Evolutionary conservation across 2,329 filamentous ascomycete genomes (phyloP).

Genomic region (Xylariaceae sp.): DNA sequence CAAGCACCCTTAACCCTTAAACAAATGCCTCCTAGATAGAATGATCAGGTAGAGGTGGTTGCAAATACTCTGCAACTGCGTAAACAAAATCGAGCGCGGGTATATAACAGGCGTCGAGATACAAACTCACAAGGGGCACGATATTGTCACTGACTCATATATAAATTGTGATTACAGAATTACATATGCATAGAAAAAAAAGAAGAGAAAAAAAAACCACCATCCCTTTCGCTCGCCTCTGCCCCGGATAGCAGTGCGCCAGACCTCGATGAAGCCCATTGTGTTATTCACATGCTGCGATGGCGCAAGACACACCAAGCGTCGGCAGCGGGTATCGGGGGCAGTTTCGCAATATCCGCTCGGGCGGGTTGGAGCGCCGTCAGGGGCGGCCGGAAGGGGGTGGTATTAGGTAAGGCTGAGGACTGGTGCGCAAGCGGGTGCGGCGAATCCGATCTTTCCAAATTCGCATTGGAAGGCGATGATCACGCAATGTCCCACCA

Average conservation of each 20-base stretch:
- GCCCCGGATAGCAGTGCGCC: conserved; percentile 23
- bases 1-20: background rate
- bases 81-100: conserved; percentile 4
- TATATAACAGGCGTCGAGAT: conserved; percentile 7
- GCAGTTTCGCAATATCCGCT: conserved; percentile 10
- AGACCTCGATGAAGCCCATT: conserved; percentile 24
- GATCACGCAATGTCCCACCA: conserved; percentile 21
- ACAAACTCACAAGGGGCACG: background rate
- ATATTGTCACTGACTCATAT: background rate
- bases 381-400: conserved; percentile 8
- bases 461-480: conserved; percentile 12
- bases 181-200: conserved; percentile 2
- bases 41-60: background rate
- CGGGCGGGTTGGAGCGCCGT: conserved; percentile 14
- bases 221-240: conserved; percentile 18
- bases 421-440: background rate
- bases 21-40: background rate
- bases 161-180: background rate
- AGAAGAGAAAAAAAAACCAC: conserved; percentile 11
- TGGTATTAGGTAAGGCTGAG: conserved; percentile 11
- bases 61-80: background rate
- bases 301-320: conserved; percentile 17
- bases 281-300: conserved; percentile 19
- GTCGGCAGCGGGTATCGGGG: conserved; percentile 22
- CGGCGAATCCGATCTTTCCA: conserved; percentile 1